These are phyloP conservation scores for Mortierella sp. DNA, from an alignment of 371 early-diverging fungal genomes.

Conservation along the genomic window DNA sequence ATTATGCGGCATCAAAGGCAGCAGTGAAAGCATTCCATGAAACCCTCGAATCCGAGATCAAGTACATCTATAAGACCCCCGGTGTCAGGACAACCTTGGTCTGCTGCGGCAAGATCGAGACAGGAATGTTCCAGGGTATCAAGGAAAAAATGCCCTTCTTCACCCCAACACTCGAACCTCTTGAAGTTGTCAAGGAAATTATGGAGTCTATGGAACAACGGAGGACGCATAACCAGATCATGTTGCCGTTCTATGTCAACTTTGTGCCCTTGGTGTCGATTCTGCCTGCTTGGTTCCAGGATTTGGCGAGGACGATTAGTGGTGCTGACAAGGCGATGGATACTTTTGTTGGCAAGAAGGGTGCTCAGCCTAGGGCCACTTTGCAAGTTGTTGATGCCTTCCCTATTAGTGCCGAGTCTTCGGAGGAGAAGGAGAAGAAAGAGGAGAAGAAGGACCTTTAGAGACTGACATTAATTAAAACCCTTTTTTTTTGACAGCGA, in stretches of 20 bases:
- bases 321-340: slow-evolving; percentile 50
- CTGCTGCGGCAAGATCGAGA: slow-evolving; percentile 66
- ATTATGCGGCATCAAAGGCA: slow-evolving; percentile 74
- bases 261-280: slow-evolving; percentile 59
- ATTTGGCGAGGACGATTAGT: slow-evolving; percentile 36
- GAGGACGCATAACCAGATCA: slow-evolving; percentile 57
- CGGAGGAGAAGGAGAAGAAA: not conserved
- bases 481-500: not conserved
- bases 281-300: slow-evolving; percentile 59
- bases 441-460: slow-evolving; percentile 33
- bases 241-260: slow-evolving; percentile 63
- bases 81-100: slow-evolving; percentile 58
- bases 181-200: slow-evolving; percentile 62
- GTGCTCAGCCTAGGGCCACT: not conserved
- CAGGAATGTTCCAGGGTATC: slow-evolving; percentile 71
- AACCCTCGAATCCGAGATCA: slow-evolving; percentile 69
- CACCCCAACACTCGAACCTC: slow-evolving; percentile 61
- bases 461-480: not conserved
- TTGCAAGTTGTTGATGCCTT: slow-evolving; percentile 12
- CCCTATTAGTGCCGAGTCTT: not conserved
- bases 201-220: slow-evolving; percentile 59
- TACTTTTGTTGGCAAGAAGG: slow-evolving; percentile 35
- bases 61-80: slow-evolving; percentile 51
- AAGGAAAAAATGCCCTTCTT: slow-evolving; percentile 59
- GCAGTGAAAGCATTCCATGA: slow-evolving; percentile 68